phyloP scores from a whole-genome alignment of 2,329 filamentous ascomycete genomes.

The Cryphonectria naterciae region DNA sequence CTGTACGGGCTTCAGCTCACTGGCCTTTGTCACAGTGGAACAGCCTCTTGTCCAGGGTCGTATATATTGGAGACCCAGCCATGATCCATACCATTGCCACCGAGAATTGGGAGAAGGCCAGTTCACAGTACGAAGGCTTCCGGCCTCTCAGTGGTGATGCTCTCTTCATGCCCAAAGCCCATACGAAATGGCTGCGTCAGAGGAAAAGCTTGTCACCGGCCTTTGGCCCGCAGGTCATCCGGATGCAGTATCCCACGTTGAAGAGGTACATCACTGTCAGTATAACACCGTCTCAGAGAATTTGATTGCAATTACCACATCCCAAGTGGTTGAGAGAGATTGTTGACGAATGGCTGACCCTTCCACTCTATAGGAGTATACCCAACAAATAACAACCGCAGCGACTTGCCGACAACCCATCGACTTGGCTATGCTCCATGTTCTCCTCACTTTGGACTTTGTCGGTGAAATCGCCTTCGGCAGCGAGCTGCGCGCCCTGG shows the following conservation, averaged over 20 bases:
- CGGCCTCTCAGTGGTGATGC: slow-evolving; percentile 4
- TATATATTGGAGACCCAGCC: slow-evolving; percentile 10
- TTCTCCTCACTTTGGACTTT: slow-evolving; percentile 10
- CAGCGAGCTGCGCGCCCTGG: neutral
- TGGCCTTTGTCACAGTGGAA: slow-evolving; percentile 2
- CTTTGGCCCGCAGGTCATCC: slow-evolving; percentile 14
- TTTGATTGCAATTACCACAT: neutral
- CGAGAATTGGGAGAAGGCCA: slow-evolving; percentile 7
- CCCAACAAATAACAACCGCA: neutral
- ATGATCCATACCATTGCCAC: slow-evolving; percentile 11
- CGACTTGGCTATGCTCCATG: slow-evolving; percentile 13
- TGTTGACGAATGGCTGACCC: neutral
- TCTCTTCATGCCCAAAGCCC: slow-evolving; percentile 14
- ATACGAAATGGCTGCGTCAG: slow-evolving; percentile 11
- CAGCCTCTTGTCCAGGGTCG: slow-evolving; percentile 6
- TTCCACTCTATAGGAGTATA: neutral
- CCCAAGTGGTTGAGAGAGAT: too few species aligned
- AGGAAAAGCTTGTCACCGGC: slow-evolving; percentile 11
- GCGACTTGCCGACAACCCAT: neutral
- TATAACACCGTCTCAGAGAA: neutral
- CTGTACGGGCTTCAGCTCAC: neutral
- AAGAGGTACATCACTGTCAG: slow-evolving; percentile 11
- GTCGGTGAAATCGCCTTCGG: slow-evolving; percentile 9
- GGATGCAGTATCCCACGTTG: slow-evolving; percentile 8
- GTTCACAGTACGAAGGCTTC: slow-evolving; percentile 12